These are phyloP conservation scores for Vanrija sp. DNA, from an alignment of 1,284 basidiomycete species.

Conservation along the genomic window DNA sequence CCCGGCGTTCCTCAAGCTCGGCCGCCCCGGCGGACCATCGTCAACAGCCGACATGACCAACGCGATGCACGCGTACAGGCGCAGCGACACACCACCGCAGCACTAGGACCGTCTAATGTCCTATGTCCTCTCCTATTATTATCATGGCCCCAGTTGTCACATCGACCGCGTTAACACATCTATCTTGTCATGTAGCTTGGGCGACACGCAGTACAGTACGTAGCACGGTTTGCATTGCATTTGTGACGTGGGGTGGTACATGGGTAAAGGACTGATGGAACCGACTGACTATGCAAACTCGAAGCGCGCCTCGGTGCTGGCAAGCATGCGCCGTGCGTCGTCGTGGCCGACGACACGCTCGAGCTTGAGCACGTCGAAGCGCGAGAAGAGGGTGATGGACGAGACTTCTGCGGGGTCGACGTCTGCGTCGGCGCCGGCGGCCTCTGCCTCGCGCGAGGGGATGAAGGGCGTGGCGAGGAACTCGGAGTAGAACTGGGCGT, in stretches of 20 bases:
- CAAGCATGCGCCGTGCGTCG: conserved; percentile 48
- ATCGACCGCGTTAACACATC: no score
- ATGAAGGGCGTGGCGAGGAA: conserved; percentile 82
- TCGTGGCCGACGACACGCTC: conserved; percentile 67
- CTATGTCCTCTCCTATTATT: background rate
- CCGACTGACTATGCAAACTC: conserved; percentile 37
- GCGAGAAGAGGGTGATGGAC: conserved; percentile 73
- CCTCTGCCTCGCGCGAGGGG: conserved; percentile 45
- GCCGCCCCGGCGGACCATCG: conserved; percentile 3
- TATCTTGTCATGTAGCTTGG: conserved; percentile 14
- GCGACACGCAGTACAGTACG: background rate
- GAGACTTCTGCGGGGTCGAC: conserved; percentile 69
- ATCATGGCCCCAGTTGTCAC: background rate
- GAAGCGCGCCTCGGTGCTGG: conserved; percentile 42
- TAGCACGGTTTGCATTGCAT: background rate
- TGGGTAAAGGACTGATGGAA: background rate
- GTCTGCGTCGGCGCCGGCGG: conserved; percentile 31
- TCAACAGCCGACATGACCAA: conserved; percentile 16
- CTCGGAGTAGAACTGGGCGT: conserved; percentile 87
- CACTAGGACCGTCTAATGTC: background rate
- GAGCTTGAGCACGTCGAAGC: conserved; percentile 80
- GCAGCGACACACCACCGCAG: background rate
- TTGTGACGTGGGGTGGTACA: background rate
- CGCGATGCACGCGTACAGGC: conserved; percentile 5
- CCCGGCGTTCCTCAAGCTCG: conserved; percentile 15